Evolutionary conservation across 2,329 filamentous ascomycete genomes (phyloP), one percentile per base, ranked within the genome.

Genomic region (Talaromyces sp.): DNA sequence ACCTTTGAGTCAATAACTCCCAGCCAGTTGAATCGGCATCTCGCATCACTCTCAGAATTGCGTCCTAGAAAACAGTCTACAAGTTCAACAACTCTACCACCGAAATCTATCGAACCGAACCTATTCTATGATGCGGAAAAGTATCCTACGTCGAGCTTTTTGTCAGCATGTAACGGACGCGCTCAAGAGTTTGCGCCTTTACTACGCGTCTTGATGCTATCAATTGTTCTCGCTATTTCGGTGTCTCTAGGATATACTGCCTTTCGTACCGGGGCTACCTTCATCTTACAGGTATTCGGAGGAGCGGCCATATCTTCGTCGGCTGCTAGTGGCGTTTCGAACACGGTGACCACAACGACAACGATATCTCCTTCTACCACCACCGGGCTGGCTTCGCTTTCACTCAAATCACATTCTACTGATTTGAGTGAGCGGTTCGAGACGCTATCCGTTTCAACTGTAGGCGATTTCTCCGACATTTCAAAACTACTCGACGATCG

Each of bases 1-100:
- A 81, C 79, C 0, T 83, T 83, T 61, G 74, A 82, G 67, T 80
- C 77, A 64, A 80, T 83, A 66, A 76, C 81, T 14, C 76, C 81
- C 13, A 70, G 75, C 13, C 80, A 82, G 57, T 72, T 83, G 33
- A 82, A 82, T 68, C 73, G 78, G 39, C 82, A 82, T 64, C 69
- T 83, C 27, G 79, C 80, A 35, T 81, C 77, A 24, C 72, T 82
- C 43, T 74, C 73, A 47, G 71, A 70, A 22, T 71, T 74, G 35
- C 74, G 74, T 65, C 70, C 72, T 24, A 74, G 62, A 72, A 72
- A 59, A 41, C 66, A 37, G 65, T 65, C 37, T 73, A 71, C 39
- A 63, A 69, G 31, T 66, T 66, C 22, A 7, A 67, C 70, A 22
- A 63, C 47, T 19, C 31, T 52, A n/a, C n/a, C 54, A 45, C n/a